phyloP scores from a whole-genome alignment of 495 filamentous ascomycete genomes.

The Penicillium robsamsonii region DNA sequence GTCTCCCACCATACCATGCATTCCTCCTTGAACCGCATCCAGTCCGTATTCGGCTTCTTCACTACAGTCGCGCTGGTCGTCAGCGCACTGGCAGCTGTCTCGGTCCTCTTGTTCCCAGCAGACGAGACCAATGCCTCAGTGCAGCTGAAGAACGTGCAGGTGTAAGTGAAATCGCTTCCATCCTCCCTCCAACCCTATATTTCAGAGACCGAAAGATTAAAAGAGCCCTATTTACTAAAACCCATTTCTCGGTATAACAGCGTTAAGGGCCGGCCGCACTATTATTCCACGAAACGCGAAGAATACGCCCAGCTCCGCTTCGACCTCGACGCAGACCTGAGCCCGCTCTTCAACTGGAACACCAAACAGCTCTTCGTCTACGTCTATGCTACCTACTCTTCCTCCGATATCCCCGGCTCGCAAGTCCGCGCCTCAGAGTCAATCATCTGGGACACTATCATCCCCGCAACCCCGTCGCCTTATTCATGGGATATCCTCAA shows the following conservation, averaged over 20 bases:
- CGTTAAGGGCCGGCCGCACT: slow-evolving; percentile 84
- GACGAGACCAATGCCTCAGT: slow-evolving; percentile 64
- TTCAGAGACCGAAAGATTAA: not conserved
- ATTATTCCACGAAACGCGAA: slow-evolving; percentile 87
- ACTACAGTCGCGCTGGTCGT: slow-evolving; percentile 87
- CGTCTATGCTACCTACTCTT: slow-evolving; percentile 83
- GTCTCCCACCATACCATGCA: slow-evolving; percentile 62
- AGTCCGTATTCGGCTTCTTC: slow-evolving; percentile 97
- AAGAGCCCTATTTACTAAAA: not conserved
- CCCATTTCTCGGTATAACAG: slow-evolving; percentile 41
- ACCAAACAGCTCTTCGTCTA: slow-evolving; percentile 99
- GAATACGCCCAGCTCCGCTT: slow-evolving; percentile 94
- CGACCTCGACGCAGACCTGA: slow-evolving; percentile 84
- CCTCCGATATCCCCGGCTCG: slow-evolving; percentile 34
- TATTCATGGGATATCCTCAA: slow-evolving; percentile 47
- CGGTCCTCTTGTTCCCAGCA: slow-evolving; percentile 65
- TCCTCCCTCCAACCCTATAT: not conserved
- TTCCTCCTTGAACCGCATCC: slow-evolving; percentile 74
- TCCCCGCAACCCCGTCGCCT: slow-evolving; percentile 64
- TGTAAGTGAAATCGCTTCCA: slow-evolving; percentile 57
- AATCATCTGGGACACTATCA: slow-evolving; percentile 94
- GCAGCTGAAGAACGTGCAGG: slow-evolving; percentile 73
- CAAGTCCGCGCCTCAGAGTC: slow-evolving; percentile 56
- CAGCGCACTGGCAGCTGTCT: slow-evolving; percentile 72
- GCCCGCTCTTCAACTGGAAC: slow-evolving; percentile 97